Conservation (phyloP, 2,329 filamentous ascomycete genomes). For the Talaromyces sp. region DNA sequence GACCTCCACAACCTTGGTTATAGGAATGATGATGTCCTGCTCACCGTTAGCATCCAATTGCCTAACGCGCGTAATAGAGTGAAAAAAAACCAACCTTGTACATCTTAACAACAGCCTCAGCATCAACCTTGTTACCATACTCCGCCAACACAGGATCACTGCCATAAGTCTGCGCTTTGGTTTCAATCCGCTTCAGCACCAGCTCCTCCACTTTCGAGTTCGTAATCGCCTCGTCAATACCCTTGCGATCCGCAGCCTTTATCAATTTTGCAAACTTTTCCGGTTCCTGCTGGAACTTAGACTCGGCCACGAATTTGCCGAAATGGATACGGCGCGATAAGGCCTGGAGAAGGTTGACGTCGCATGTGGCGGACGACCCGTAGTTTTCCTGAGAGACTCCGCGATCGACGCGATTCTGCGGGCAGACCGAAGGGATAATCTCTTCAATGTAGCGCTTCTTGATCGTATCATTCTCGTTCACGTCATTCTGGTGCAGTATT, state of each 20-base stretch:
- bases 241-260: conserved; percentile 70
- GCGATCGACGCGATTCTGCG: conserved; percentile 69
- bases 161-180: conserved; percentile 92
- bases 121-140: conserved; percentile 70
- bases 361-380: conserved; percentile 83
- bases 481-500: conserved; percentile 81
- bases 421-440: conserved; percentile 80
- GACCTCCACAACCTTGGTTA: conserved; percentile 98
- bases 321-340: conserved; percentile 90
- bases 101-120: conserved; percentile 84
- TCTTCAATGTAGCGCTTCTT: conserved; percentile 78
- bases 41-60: conserved; percentile 5
- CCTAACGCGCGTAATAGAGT: not conserved
- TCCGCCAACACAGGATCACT: conserved; percentile 69
- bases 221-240: conserved; percentile 86
- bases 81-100: conserved; percentile 56
- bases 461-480: conserved; percentile 85
- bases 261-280: conserved; percentile 80
- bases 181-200: conserved; percentile 76
- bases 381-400: conserved; percentile 92
- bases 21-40: conserved; percentile 76
- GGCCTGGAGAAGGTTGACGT: conserved; percentile 86
- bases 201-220: conserved; percentile 84
- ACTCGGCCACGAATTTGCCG: conserved; percentile 96
- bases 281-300: conserved; percentile 81